phyloP scores from a whole-genome alignment of 352 stramenopile species.

The Globisporangium carolinianum region DNA sequence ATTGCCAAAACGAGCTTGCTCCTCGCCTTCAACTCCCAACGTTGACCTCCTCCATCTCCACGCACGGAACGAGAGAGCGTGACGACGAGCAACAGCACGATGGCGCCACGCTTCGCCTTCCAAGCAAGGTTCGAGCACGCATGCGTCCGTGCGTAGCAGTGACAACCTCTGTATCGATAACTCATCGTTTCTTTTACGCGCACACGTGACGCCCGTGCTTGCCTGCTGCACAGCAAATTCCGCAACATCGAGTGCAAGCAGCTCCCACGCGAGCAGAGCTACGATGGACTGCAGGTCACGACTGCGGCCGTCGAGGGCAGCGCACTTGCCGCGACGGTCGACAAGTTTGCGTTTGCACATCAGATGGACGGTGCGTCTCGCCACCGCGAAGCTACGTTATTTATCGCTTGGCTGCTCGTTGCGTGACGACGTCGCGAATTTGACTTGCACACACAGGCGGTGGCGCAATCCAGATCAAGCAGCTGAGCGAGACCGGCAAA shows the following conservation, averaged over 20 bases:
- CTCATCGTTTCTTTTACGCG: too few relatives aligned
- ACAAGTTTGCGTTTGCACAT: slow-evolving; percentile 58
- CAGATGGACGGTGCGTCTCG: slow-evolving; percentile 37
- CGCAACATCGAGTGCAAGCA: slow-evolving; percentile 66
- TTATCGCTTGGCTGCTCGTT: background rate
- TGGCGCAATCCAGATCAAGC: slow-evolving; percentile 57
- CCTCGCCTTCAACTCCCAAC: too few relatives aligned
- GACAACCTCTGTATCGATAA: too few relatives aligned
- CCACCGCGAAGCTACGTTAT: too few relatives aligned
- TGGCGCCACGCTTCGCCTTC: slow-evolving; percentile 46
- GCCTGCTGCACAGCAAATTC: slow-evolving; percentile 52
- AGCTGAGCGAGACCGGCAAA: slow-evolving; percentile 36
- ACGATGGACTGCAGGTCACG: slow-evolving; percentile 61
- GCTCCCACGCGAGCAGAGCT: slow-evolving; percentile 42
- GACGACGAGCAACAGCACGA: slow-evolving; percentile 1
- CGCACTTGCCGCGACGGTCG: slow-evolving; percentile 27
- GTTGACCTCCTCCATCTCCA: too few relatives aligned
- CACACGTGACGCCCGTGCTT: background rate
- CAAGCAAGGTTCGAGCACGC: slow-evolving; percentile 25
- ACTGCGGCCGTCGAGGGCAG: slow-evolving; percentile 36
- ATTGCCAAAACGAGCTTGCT: too few relatives aligned
- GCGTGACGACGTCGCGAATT: background rate
- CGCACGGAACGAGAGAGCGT: too few relatives aligned
- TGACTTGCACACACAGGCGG: slow-evolving; percentile 18
- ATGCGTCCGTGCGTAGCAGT: background rate